phyloP scores from a whole-genome alignment of 2,329 filamentous ascomycete species.

The Nemania sp. region DNA sequence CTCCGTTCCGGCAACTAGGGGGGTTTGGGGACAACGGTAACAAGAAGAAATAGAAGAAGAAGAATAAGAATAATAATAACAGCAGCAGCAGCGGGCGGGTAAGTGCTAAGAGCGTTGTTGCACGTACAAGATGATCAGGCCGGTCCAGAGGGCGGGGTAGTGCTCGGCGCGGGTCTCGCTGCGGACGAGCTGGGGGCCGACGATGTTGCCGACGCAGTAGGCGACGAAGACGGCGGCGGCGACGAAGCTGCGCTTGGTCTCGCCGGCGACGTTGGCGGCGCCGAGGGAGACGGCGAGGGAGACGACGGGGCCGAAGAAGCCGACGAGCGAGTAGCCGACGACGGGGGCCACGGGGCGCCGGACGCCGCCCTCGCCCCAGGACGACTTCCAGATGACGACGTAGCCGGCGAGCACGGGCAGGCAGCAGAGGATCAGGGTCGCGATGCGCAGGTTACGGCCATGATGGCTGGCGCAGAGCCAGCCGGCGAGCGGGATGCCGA shows the following conservation, averaged over 20 bases:
- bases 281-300: conserved; percentile 58
- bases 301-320: conserved; percentile 73
- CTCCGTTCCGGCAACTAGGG: neutral
- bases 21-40: too few relatives aligned
- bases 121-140: neutral
- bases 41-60: too few relatives aligned
- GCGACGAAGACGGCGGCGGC: conserved; percentile 75
- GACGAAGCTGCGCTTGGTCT: conserved; percentile 80
- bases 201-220: conserved; percentile 75
- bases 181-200: conserved; percentile 72
- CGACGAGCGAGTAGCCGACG: conserved; percentile 72
- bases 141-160: neutral
- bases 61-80: too few relatives aligned
- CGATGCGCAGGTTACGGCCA: conserved; percentile 67
- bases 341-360: conserved; percentile 70
- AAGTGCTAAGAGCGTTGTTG: too few relatives aligned
- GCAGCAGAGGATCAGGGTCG: conserved; percentile 68
- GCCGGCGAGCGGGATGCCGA: conserved; percentile 69
- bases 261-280: conserved; percentile 72
- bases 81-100: too few relatives aligned
- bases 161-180: conserved; percentile 59
- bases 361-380: conserved; percentile 62
- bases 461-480: conserved; percentile 63
- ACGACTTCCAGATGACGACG: conserved; percentile 72
- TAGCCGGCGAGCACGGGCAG: conserved; percentile 77